Percentiles rank a stretch among this genome's conserved stretches.
Conservation (phyloP, 768 basidiomycete genomes). For the Lactifluus volemus region DNA sequence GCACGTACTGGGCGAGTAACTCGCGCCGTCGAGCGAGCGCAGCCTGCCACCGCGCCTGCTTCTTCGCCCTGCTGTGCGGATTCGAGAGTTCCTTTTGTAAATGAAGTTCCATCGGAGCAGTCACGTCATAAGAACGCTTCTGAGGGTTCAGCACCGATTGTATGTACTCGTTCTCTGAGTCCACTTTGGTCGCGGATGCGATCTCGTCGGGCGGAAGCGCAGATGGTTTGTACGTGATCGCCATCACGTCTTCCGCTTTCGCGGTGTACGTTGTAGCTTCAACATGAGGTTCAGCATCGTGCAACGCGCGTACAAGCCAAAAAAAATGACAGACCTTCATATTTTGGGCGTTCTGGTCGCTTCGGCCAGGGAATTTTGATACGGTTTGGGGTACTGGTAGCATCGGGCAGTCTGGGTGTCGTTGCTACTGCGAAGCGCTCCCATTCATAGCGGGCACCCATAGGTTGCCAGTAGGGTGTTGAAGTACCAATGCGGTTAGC, state of each 20-base stretch:
- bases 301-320: background rate
- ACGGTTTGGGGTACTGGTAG: slow-evolving; percentile 18
- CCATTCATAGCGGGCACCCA: slow-evolving; percentile 57
- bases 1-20: slow-evolving; percentile 44
- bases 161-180: slow-evolving; percentile 48
- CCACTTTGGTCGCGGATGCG: slow-evolving; percentile 31
- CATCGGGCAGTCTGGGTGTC: slow-evolving; percentile 44
- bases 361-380: slow-evolving; percentile 67
- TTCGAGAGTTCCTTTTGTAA: slow-evolving; percentile 67
- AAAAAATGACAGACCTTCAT: slow-evolving; percentile 34
- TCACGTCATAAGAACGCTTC: slow-evolving; percentile 37
- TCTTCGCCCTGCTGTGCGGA: slow-evolving; percentile 77
- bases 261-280: slow-evolving; percentile 62
- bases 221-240: slow-evolving; percentile 66
- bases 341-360: slow-evolving; percentile 32
- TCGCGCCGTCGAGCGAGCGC: slow-evolving; percentile 39
- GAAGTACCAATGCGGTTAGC: slow-evolving; percentile 62
- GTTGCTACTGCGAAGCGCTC: slow-evolving; percentile 62
- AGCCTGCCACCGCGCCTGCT: slow-evolving; percentile 65
- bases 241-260: slow-evolving; percentile 44
- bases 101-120: slow-evolving; percentile 56
- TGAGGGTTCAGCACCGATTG: slow-evolving; percentile 38
- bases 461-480: slow-evolving; percentile 48
- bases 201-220: slow-evolving; percentile 29
- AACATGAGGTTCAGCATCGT: slow-evolving; percentile 5